phyloP scores from a whole-genome alignment of 768 basidiomycete genomes.

The Boletus rubescentipes region DNA sequence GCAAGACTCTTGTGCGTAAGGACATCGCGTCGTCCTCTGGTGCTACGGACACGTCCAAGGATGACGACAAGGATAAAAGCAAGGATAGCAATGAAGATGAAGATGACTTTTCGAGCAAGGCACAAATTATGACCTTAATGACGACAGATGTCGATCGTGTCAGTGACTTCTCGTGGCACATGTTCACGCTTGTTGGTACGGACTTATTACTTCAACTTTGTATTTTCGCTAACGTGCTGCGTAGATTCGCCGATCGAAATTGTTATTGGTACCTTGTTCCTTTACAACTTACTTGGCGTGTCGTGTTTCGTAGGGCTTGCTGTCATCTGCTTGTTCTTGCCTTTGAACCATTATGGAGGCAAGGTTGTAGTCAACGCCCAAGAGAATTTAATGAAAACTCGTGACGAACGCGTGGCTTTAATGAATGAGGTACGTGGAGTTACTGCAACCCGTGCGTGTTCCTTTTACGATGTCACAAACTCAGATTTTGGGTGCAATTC shows the following conservation, averaged over 20 bases:
- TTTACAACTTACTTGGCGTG: slow-evolving; percentile 77
- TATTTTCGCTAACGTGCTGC: neutral
- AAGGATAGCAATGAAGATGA: slow-evolving; percentile 34
- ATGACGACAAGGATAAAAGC: slow-evolving; percentile 17
- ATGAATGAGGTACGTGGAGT: slow-evolving; percentile 72
- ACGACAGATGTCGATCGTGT: slow-evolving; percentile 92
- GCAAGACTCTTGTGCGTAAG: slow-evolving; percentile 84
- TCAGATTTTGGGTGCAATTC: slow-evolving; percentile 77
- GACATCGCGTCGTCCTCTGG: slow-evolving; percentile 70
- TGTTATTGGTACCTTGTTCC: slow-evolving; percentile 66
- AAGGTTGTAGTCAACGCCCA: slow-evolving; percentile 76
- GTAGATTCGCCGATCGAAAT: slow-evolving; percentile 80
- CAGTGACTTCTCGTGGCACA: slow-evolving; percentile 79
- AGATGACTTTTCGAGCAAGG: slow-evolving; percentile 63
- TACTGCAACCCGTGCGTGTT: neutral
- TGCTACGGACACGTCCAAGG: slow-evolving; percentile 24
- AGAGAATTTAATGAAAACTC: slow-evolving; percentile 87
- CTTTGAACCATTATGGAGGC: slow-evolving; percentile 82
- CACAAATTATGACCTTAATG: slow-evolving; percentile 93
- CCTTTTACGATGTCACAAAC: neutral
- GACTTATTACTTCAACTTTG: neutral
- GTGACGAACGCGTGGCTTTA: slow-evolving; percentile 84
- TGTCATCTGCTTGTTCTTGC: slow-evolving; percentile 68
- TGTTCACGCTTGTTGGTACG: slow-evolving; percentile 72
- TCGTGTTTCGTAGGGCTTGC: slow-evolving; percentile 79